phyloP scores from a whole-genome alignment of 2,329 filamentous ascomycete genomes.

The Stachybotrys echinatus region DNA sequence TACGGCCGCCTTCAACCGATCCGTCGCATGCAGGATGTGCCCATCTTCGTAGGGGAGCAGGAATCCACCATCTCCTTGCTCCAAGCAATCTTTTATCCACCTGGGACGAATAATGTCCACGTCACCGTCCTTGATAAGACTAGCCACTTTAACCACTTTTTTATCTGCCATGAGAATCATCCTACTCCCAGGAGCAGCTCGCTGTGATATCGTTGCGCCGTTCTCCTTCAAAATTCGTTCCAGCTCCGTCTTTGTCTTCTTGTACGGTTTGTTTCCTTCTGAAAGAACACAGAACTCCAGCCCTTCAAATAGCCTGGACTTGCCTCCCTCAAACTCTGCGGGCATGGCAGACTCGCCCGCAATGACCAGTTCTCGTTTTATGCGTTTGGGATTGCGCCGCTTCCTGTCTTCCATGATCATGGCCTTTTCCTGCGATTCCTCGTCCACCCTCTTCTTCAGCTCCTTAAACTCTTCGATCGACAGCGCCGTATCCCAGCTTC shows the following conservation, averaged over 20 bases:
- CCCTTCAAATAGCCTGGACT: slow-evolving; percentile 65
- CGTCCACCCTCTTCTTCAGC: slow-evolving; percentile 62
- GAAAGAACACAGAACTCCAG: slow-evolving; percentile 80
- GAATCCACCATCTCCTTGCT: slow-evolving; percentile 49
- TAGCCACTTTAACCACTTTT: slow-evolving; percentile 74
- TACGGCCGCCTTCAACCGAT: slow-evolving; percentile 48
- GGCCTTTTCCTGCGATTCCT: slow-evolving; percentile 66
- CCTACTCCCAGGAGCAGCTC: slow-evolving; percentile 52
- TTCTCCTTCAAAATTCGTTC: slow-evolving; percentile 79
- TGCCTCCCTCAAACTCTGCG: slow-evolving; percentile 46
- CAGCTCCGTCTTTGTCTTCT: slow-evolving; percentile 72
- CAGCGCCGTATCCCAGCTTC: slow-evolving; percentile 75
- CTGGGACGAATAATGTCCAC: slow-evolving; percentile 70
- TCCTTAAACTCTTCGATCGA: slow-evolving; percentile 73
- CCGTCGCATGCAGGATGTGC: slow-evolving; percentile 69
- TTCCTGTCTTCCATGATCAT: slow-evolving; percentile 72
- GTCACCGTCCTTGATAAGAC: slow-evolving; percentile 66
- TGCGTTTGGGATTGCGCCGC: slow-evolving; percentile 47
- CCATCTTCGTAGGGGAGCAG: slow-evolving; percentile 56
- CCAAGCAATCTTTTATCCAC: slow-evolving; percentile 82
- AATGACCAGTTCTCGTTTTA: slow-evolving; percentile 66
- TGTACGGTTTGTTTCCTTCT: slow-evolving; percentile 63
- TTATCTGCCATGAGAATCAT: slow-evolving; percentile 78
- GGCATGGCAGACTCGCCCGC: slow-evolving; percentile 56
- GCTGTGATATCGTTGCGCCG: slow-evolving; percentile 75